Percentiles rank a stretch among this genome's conserved stretches.
These are phyloP conservation scores for Neofusicoccum ribis DNA, from an alignment of 2,329 filamentous ascomycete species.

Conservation along the genomic window DNA sequence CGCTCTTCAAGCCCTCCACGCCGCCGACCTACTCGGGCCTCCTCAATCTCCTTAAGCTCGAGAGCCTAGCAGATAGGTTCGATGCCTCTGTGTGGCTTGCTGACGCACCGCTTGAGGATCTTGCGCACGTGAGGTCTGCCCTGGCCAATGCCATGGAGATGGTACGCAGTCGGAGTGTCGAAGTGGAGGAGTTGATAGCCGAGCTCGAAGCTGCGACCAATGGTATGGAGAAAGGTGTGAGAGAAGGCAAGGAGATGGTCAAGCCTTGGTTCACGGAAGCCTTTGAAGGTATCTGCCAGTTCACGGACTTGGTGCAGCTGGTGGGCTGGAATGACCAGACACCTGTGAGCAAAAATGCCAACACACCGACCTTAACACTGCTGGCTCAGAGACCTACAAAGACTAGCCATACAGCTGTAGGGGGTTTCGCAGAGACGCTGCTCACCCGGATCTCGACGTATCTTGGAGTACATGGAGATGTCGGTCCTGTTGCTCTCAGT, in stretches of 20 bases:
- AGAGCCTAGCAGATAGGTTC: slow-evolving; percentile 48
- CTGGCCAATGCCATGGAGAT: slow-evolving; percentile 36
- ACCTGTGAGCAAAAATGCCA: not conserved
- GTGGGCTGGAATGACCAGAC: no score
- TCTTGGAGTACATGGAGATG: not conserved
- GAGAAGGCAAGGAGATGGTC: slow-evolving; percentile 28
- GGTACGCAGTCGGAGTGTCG: slow-evolving; percentile 31
- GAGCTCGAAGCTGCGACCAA: slow-evolving; percentile 31
- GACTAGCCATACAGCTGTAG: slow-evolving; percentile 4
- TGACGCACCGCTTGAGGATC: slow-evolving; percentile 32
- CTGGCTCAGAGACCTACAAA: slow-evolving; percentile 40
- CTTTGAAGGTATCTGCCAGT: slow-evolving; percentile 41
- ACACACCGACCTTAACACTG: slow-evolving; percentile 25
- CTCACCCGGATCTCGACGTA: not conserved
- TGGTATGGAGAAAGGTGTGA: slow-evolving; percentile 32
- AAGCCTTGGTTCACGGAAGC: slow-evolving; percentile 39
- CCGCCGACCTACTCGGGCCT: slow-evolving; percentile 43
- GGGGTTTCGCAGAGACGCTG: not conserved
- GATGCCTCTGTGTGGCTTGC: slow-evolving; percentile 43
- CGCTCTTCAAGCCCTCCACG: slow-evolving; percentile 63
- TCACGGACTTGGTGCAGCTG: slow-evolving; percentile 30
- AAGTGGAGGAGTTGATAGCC: slow-evolving; percentile 31
- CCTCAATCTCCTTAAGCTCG: slow-evolving; percentile 42
- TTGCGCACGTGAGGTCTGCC: slow-evolving; percentile 37
- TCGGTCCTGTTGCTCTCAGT: slow-evolving; percentile 8